Evolutionary conservation across 192 early-diverging fungal genomes (phyloP).

Genomic region (Backusella tuberculispora): DNA sequence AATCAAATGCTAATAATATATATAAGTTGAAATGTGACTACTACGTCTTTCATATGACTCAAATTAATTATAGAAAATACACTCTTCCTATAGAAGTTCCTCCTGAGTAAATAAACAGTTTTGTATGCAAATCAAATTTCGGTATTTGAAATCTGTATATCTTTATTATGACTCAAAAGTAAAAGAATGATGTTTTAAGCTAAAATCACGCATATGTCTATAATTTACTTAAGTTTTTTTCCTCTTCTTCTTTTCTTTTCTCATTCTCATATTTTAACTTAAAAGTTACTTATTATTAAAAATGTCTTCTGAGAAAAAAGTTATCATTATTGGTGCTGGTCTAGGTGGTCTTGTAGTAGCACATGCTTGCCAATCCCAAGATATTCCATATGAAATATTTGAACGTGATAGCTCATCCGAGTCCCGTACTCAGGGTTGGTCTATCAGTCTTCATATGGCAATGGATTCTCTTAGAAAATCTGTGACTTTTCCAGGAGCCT

Average conservation of each 20-base stretch:
- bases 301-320: constrained; percentile 16
- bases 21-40: too few relatives aligned
- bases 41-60: too few relatives aligned
- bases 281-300: neutral
- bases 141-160: too few relatives aligned
- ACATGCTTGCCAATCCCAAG: constrained; percentile 15
- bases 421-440: neutral
- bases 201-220: neutral
- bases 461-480: neutral
- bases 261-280: neutral
- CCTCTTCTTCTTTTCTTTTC: neutral
- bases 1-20: too few relatives aligned
- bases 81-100: too few relatives aligned
- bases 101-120: too few relatives aligned
- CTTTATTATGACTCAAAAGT: neutral
- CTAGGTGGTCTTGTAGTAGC: constrained; percentile 28
- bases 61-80: too few relatives aligned
- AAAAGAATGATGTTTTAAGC: neutral
- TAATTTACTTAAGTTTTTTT: neutral
- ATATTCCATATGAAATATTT: constrained; percentile 25
- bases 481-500: constrained; percentile 10
- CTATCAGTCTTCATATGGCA: constrained; percentile 17
- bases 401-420: constrained; percentile 27
- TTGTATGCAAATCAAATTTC: too few relatives aligned
- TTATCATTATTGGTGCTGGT: constrained; percentile 36